Percentiles rank a stretch among this genome's conserved stretches.
Evolutionary conservation across 2,329 filamentous ascomycete genomes (phyloP).

Genomic region (Trichoderma endophyticum): DNA sequence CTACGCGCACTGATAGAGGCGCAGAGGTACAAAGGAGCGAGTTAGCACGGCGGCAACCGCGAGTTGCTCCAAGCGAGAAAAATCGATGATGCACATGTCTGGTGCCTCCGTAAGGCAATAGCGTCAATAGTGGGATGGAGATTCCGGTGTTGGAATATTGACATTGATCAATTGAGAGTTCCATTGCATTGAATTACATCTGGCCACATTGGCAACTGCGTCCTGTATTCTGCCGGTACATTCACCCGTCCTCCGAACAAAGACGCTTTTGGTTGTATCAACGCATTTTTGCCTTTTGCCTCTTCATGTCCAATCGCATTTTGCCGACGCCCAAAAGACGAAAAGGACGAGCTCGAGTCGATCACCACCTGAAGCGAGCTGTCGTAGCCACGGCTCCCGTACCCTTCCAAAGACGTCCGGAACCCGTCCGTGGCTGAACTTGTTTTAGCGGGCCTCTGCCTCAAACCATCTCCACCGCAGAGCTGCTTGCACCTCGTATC

Average conservation of each 20-base stretch:
- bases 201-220: neutral
- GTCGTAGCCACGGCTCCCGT: neutral
- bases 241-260: neutral
- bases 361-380: neutral
- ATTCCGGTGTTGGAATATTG: neutral
- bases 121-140: neutral
- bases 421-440: neutral
- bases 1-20: neutral
- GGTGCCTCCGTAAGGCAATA: neutral
- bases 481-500: neutral
- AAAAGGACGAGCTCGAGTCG: neutral
- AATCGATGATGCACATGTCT: neutral
- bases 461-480: neutral
- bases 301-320: neutral
- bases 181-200: neutral
- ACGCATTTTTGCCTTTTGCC: neutral
- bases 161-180: neutral
- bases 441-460: neutral
- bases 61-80: neutral
- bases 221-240: neutral
- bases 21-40: neutral
- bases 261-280: neutral
- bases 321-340: neutral
- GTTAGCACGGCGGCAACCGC: neutral
- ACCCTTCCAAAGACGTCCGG: neutral